phyloP scores from a whole-genome alignment of 2,329 filamentous ascomycete genomes.

The Phialophora tarda region DNA sequence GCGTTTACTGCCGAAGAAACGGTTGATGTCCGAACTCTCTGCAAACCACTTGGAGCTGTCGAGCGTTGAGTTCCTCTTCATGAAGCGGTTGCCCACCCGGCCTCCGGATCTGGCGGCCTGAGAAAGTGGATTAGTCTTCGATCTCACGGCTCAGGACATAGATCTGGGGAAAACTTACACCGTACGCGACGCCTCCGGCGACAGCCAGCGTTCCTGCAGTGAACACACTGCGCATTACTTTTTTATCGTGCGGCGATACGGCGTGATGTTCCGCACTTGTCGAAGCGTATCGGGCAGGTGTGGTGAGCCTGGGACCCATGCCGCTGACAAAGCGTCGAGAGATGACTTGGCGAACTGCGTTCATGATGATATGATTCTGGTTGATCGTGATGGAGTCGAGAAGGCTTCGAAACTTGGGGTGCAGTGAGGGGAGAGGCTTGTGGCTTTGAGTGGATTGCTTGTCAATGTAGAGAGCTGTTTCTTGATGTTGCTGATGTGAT shows the following conservation, averaged over 20 bases:
- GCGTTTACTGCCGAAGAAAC: slow-evolving; percentile 15
- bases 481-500: background rate
- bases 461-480: background rate
- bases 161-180: slow-evolving; percentile 31
- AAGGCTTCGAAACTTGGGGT: background rate
- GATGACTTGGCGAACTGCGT: slow-evolving; percentile 31
- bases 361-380: slow-evolving; percentile 21
- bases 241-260: slow-evolving; percentile 19
- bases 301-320: slow-evolving; percentile 30
- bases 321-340: slow-evolving; percentile 26
- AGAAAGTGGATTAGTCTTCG: slow-evolving; percentile 9
- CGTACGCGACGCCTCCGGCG: slow-evolving; percentile 28
- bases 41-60: slow-evolving; percentile 35
- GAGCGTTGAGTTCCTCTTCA: slow-evolving; percentile 27
- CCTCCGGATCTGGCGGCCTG: slow-evolving; percentile 33
- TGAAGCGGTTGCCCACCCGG: slow-evolving; percentile 30
- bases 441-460: background rate
- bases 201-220: slow-evolving; percentile 24
- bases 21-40: slow-evolving; percentile 29
- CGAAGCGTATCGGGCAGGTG: slow-evolving; percentile 30
- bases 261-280: slow-evolving; percentile 13
- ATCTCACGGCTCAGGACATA: background rate
- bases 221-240: slow-evolving; percentile 31
- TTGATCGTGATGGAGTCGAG: slow-evolving; percentile 10
- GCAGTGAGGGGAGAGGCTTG: background rate